Base-by-base conservation (phyloP, 108 stramenopile species). In the Cyclotella baltica region DNA sequence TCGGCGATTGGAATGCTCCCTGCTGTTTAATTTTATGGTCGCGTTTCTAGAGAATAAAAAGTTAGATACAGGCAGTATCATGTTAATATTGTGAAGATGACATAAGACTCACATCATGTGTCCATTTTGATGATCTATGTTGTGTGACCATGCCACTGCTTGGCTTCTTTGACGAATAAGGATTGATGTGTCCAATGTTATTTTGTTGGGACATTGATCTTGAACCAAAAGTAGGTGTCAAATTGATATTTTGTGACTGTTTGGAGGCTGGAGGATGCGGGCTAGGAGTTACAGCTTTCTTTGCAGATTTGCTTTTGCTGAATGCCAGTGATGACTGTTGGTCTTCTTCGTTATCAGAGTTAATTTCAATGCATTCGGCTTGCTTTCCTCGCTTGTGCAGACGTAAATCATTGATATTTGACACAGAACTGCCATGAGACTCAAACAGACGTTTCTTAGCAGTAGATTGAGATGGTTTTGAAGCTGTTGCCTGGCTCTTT, bases 1-100 rank as follows among this genome's bases (percentile, higher is more conserved):
- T 87, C 67, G 66, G 76, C 28, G 75, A 96, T 88, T 67, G 35
- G 59, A 84, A 84, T 2, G 67, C 73, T 46, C 59, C 50, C 55
- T 63, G 68, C 51, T 84, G 83, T 25, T 35, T 13, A 16, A 67
- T 47, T 37, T 70, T 84, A 46, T 80, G 68, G 47, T 70, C 47
- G 2, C 59, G 53, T 75, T 76, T 80, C 74, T 61, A 37, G 20
- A 29, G 22, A 52, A 52, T 23, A 13, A 48, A 3, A 10, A 5
- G 56, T 36, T 13, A 40, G 38, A 29, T 35, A 34, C 34, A 1
- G 1, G 43, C 3, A 1, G 18, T 47, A 9, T 1, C n/a, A 65
- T 19, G n/a, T 65, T 9, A 61, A 25, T 25, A 1, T 65, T 23
- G 27, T 0, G 5, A 33, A 8, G 30, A 51, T 15, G 28, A 67